Evolutionary conservation across 495 filamentous ascomycete species (phyloP).

Genomic region (Daldinia childiae): DNA sequence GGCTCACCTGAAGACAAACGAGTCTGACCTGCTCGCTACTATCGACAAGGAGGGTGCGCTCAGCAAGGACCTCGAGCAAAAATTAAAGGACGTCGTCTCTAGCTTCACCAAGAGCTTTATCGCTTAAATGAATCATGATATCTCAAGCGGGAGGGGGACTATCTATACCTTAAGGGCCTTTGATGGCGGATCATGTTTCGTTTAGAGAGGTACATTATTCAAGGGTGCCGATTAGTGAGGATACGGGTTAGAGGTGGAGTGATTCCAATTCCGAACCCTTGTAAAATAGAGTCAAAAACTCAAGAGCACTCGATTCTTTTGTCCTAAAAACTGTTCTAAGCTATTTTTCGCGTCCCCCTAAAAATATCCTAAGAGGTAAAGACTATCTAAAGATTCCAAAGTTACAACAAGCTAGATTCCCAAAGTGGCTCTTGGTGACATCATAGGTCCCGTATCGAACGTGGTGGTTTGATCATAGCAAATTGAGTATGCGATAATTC

Average conservation of each 20-base stretch:
- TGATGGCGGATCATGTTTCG: conserved; percentile 53
- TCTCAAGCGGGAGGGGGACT: conserved; percentile 47
- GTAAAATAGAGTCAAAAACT: conserved; percentile 58
- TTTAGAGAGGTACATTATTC: conserved; percentile 53
- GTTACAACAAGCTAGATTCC: conserved; percentile 12
- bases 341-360: background rate
- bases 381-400: conserved; percentile 8
- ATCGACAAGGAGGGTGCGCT: conserved; percentile 97
- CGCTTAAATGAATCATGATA: conserved; percentile 52
- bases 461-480: conserved; percentile 27
- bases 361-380: background rate
- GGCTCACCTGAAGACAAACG: conserved; percentile 86
- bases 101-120: conserved; percentile 95
- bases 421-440: conserved; percentile 34
- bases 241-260: conserved; percentile 51
- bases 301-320: conserved; percentile 62
- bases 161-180: conserved; percentile 59
- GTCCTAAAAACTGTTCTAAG: background rate
- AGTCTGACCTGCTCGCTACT: conserved; percentile 81
- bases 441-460: conserved; percentile 34
- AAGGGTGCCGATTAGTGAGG: conserved; percentile 55
- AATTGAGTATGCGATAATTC: conserved; percentile 3
- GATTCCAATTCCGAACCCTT: conserved; percentile 53
- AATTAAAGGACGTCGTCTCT: conserved; percentile 79
- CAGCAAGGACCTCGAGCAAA: conserved; percentile 92